Evolutionary conservation across 345 rosid species (phyloP), one percentile per base, ranked within the genome.

Genomic region (Eucalyptus guilfoylei): DNA sequence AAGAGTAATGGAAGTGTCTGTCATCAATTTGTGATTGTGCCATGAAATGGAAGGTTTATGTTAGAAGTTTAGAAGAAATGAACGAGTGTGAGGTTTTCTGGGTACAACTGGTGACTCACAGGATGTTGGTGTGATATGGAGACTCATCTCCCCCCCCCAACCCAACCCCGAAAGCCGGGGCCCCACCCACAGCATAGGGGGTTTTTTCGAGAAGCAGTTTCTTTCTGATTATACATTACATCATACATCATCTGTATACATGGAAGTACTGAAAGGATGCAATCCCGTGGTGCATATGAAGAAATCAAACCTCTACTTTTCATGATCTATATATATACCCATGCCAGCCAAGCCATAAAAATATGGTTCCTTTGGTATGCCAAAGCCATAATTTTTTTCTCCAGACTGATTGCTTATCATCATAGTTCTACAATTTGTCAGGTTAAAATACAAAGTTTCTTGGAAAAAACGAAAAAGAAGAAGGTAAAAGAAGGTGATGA

Each of bases 381-480:
- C 47, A 10, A 21, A 11, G 47, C 28, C 28, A 76, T 76, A 37
- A 76, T 16, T 76, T 76, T 86, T 87, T 87, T 34, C 50, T 90
- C 69, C 30, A 80, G 86, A 64, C 62, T 49, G 67, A 87, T 52
- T 13, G 42, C 80, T 90, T 85, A 90, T 85, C 54, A 42, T 88
- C 9, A 32, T n/a, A 76, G 60, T 92, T 88, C 45, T 89, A 13
- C 86, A 49, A 89, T 80, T 92, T 85, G 34, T 88, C 95, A 97
- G 99, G 93, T 95, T 72, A 94, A 93, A 90, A 96, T 97, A 92
- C 93, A 94, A 89, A 92, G 93, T 58, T 95, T 98, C 93, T 91
- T 97, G 95, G 96, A 95, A 91, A 96, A 96, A 93, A 94, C 98
- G 86, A 98, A 92, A 90, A 94, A 89, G 94, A 95, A 94, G 90